Evolutionary conservation across 495 filamentous ascomycete genomes (phyloP), one percentile per base, ranked within the genome.

Genomic region (Neurospora africana): DNA sequence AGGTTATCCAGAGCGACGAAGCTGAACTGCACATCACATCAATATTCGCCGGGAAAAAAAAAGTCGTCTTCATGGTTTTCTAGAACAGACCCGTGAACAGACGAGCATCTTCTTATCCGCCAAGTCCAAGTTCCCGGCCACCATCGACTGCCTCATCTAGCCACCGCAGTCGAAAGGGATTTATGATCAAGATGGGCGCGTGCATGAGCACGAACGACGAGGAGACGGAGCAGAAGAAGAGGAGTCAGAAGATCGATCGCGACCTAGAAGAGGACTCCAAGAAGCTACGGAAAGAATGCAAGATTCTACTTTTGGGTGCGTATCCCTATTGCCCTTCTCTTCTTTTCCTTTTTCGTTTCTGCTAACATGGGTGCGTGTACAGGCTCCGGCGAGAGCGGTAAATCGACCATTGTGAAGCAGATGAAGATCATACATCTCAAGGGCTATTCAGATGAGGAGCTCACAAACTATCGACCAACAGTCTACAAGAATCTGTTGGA

Each of bases 351-450:
- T 23, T 19, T 11, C 44, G 23, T 21, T 21, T 58, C 10, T 68
- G 67, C 37, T 72, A 71, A 5, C 38, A 43, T 69, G 37, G 2
- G 27, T 23, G 33, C 19, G 15, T n/a, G 44, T 53, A 58, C 78
- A 99, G 95, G 95, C 44, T 98, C 95, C 72, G 95, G 95, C 72
- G 95, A 99, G 86, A 98, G 94, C 82, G 95, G 95, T 68, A 99
- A 99, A 82, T 98, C 95, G 68, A 99, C 95, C 5, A 98, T 98
- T 75, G 95, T 99, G 74, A 98, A 98, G 81, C 95, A 98, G 86
- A 99, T 98, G 95, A 99, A 99, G 83, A 98, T 99, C 78, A 98
- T 98, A 75, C 95, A 98, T 78, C 92, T 98, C 77, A 97, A 97
- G 82, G 95, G 95, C 72, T 99, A 98, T 81, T 91, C 92, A 3